phyloP scores from a whole-genome alignment of 805 yeast genomes.

The Candida awuae region DNA sequence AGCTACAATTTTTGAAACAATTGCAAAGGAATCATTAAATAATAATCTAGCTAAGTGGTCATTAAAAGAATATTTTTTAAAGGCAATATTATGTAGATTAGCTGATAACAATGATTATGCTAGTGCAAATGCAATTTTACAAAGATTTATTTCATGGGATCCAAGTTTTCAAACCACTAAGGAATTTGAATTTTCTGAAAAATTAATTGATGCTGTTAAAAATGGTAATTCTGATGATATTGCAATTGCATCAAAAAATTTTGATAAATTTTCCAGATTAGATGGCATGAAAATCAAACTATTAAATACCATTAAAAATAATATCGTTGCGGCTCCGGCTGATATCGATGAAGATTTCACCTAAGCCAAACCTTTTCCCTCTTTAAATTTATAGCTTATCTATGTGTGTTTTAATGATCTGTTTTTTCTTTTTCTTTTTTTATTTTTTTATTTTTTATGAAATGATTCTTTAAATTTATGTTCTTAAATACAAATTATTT shows the following conservation, averaged over 20 bases:
- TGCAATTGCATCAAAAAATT: constrained; percentile 68
- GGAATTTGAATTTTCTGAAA: constrained; percentile 62
- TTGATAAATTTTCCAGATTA: constrained; percentile 77
- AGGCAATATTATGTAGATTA: constrained; percentile 72
- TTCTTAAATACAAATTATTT: no score
- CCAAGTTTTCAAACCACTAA: constrained; percentile 66
- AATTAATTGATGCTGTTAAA: constrained; percentile 63
- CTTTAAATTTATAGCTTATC: no score
- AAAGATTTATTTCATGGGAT: constrained; percentile 61
- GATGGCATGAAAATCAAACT: constrained; percentile 88
- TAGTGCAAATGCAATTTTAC: constrained; percentile 70
- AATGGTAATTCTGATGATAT: constrained; percentile 74
- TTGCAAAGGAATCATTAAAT: constrained; percentile 68
- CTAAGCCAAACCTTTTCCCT: constrained; percentile 12
- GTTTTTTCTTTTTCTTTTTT: neutral
- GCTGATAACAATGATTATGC: constrained; percentile 74
- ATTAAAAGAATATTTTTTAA: constrained; percentile 83
- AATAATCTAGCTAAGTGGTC: constrained; percentile 82
- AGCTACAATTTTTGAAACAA: constrained; percentile 63
- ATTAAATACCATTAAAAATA: constrained; percentile 68
- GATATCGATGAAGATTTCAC: constrained; percentile 31
- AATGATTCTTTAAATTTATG: no score
- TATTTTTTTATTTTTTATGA: no score
- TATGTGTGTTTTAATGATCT: neutral
- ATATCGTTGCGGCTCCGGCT: constrained; percentile 26